phyloP scores from a whole-genome alignment of 2,329 filamentous ascomycete species.

The Stagonosporopsis vannaccii region DNA sequence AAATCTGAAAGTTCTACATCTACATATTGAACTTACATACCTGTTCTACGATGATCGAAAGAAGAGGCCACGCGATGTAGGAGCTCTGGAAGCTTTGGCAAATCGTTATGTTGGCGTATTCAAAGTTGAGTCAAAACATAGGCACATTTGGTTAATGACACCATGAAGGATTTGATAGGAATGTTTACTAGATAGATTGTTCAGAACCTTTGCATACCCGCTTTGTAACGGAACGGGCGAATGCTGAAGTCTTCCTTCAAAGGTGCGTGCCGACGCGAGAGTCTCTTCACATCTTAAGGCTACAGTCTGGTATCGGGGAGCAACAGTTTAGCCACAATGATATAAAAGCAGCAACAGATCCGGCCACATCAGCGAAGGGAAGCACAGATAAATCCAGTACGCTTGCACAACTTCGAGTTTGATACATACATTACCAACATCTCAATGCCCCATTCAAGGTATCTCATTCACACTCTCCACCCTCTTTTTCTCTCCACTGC shows the following conservation, averaged over 20 bases:
- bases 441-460: constrained; percentile 15
- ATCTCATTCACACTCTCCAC: constrained; percentile 33
- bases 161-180: neutral
- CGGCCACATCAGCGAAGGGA: neutral
- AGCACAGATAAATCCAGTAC: neutral
- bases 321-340: too few relatives aligned
- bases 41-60: neutral
- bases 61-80: neutral
- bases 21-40: neutral
- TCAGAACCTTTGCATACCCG: neutral
- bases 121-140: neutral
- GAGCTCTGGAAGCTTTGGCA: neutral
- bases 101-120: neutral
- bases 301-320: too few relatives aligned
- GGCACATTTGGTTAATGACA: neutral
- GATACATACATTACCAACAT: neutral
- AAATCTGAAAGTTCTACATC: neutral
- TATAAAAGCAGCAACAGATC: too few relatives aligned
- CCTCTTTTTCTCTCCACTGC: constrained; percentile 14
- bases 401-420: neutral
- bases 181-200: neutral
- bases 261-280: too few relatives aligned
- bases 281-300: too few relatives aligned
- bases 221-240: constrained; percentile 2
- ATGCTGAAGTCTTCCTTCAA: too few relatives aligned